Base-by-base conservation (phyloP, 495 filamentous ascomycete species). In the Trichocladium antarcticum region DNA sequence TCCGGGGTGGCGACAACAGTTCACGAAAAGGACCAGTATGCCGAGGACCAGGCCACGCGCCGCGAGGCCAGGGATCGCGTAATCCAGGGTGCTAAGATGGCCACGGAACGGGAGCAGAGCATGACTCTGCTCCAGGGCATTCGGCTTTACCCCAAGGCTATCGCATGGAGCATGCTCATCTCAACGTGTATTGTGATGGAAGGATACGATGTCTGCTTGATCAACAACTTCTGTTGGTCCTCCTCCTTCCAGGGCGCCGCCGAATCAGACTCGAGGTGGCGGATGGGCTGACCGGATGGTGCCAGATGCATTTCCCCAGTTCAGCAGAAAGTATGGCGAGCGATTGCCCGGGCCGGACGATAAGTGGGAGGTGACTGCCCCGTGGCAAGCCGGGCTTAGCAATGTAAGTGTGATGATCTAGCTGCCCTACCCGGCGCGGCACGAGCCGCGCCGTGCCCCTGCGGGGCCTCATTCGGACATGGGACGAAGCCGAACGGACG, bases 311-410 rank as follows among this genome's bases (percentile, higher is more conserved):
- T 76, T 76, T 42, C 68, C 68, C 0, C 69, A 75, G 57, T 88
- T 87, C 70, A 83, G 82, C 56, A 63, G 63, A 50, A 84, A 83
- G 52, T 88, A 86, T 59, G 85, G 84, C 24, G 68, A 77, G 46
- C 56, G 67, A 53, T 47, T 74, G 11, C 38, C n/a, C n/a, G n/a
- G n/a, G n/a, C n/a, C 69, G 1, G 61, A 80, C 40, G 81, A 79
- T n/a, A 56, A 63, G 3, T 87, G 83, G 62, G 72, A 87, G 56
- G 71, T 89, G 8, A 66, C 83, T 14, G 82, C 84, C 12, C 60
- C 79, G 49, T 90, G 85, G 85, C 84, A 88, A 68, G 68, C 84
- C 7, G 84, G 83, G 47, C 67, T 90, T 32, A 84, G 79, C 50
- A 88, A 89, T 58, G 84, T 74, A 43, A 63, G 70, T 62, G 10